Conservation (phyloP, 305 asterid genomes). For the Ilex paraguariensis region DNA sequence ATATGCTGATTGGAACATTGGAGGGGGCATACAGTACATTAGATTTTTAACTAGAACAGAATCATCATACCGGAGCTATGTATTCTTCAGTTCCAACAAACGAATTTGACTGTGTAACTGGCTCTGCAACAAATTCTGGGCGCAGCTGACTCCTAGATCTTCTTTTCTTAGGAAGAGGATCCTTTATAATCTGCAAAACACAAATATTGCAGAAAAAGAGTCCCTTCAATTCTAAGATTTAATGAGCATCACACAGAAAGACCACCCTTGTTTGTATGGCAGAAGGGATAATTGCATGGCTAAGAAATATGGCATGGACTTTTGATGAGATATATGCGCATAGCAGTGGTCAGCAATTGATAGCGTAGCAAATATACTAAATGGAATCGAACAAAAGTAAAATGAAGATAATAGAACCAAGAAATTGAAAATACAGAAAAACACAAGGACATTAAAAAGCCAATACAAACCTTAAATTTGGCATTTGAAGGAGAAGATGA, state of each 20-base stretch:
- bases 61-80: constrained; percentile 79
- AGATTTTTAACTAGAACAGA: constrained; percentile 1
- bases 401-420: too few species aligned
- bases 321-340: too few species aligned
- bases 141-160: constrained; percentile 72
- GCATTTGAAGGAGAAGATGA: too few species aligned
- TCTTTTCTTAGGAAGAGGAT: constrained; percentile 50
- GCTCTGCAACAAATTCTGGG: constrained; percentile 87
- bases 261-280: too few species aligned
- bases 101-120: constrained; percentile 82
- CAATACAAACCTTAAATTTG: too few species aligned
- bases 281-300: too few species aligned
- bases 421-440: too few species aligned
- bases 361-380: too few species aligned
- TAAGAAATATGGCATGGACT: too few species aligned
- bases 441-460: too few species aligned
- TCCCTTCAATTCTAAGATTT: constrained; percentile 9
- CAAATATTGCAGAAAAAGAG: constrained; percentile 6
- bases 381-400: too few species aligned
- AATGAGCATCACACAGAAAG: constrained; percentile 3
- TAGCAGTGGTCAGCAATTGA: too few species aligned
- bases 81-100: constrained; percentile 98
- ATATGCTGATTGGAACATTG: constrained; percentile 7
- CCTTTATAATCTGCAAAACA: constrained; percentile 68
- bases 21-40: background rate